These are phyloP conservation scores for Sporothrix pallida DNA, from an alignment of 2,329 filamentous ascomycete genomes.

Conservation along the genomic window DNA sequence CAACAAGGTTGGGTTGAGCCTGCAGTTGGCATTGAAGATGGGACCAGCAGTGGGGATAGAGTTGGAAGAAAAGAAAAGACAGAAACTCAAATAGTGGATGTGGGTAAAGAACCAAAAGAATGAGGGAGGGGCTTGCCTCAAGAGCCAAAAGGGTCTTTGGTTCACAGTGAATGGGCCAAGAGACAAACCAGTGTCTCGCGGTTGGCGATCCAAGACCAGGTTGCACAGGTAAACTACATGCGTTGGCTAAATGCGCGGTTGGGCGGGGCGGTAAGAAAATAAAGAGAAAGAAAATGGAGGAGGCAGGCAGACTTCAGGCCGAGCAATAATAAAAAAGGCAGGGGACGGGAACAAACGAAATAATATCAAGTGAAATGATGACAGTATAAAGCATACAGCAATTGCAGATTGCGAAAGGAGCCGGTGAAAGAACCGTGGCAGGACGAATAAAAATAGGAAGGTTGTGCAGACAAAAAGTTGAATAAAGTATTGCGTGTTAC, in stretches of 20 bases:
- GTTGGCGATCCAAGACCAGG: constrained; percentile 21
- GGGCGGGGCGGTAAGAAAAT: too few relatives aligned
- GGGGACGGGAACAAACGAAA: too few relatives aligned
- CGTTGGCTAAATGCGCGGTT: constrained; percentile 17
- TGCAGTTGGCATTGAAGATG: background rate
- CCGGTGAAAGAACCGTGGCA: background rate
- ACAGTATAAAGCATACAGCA: too few relatives aligned
- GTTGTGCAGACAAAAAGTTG: constrained; percentile 7
- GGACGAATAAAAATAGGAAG: background rate
- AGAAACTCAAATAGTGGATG: background rate
- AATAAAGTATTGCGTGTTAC: constrained; percentile 15
- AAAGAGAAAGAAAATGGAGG: background rate
- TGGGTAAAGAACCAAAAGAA: background rate
- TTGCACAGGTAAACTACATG: constrained; percentile 20
- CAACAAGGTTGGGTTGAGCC: constrained; percentile 13
- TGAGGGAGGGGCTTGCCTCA: background rate
- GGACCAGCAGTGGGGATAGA: background rate
- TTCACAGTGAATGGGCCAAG: background rate
- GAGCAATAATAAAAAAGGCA: too few relatives aligned
- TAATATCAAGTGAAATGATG: too few relatives aligned
- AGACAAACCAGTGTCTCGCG: constrained; percentile 11
- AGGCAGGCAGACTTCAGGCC: too few relatives aligned
- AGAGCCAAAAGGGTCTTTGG: background rate
- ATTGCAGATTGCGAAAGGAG: too few relatives aligned
- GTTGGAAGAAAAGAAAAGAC: background rate